These are phyloP conservation scores for Pseudogymnoascus sp. DNA, from an alignment of 2,329 filamentous ascomycete genomes.

Conservation along the genomic window DNA sequence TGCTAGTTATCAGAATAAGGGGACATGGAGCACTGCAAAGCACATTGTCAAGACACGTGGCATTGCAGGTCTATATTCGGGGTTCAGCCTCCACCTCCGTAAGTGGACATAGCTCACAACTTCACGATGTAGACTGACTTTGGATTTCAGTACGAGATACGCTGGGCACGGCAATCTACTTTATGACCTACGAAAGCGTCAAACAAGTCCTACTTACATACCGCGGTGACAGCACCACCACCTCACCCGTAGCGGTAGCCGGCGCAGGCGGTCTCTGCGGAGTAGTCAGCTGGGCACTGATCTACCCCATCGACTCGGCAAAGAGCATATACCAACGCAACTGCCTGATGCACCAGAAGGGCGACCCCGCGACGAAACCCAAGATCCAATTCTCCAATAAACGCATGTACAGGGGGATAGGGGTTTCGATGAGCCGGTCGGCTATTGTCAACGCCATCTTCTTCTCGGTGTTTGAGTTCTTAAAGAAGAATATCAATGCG, in stretches of 20 bases:
- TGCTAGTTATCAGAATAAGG: constrained; percentile 67
- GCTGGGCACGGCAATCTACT: constrained; percentile 76
- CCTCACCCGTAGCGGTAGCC: constrained; percentile 70
- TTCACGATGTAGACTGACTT: constrained; percentile 13
- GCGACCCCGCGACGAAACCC: constrained; percentile 57
- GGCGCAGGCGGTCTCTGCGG: constrained; percentile 74
- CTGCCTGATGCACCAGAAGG: constrained; percentile 60
- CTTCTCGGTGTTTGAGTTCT: constrained; percentile 79
- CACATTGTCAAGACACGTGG: constrained; percentile 72
- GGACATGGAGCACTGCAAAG: constrained; percentile 65
- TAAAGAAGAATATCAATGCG: constrained; percentile 52
- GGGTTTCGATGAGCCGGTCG: constrained; percentile 74
- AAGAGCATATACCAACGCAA: constrained; percentile 83
- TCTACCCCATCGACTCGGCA: constrained; percentile 63
- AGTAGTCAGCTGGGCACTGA: constrained; percentile 70
- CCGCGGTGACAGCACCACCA: constrained; percentile 62
- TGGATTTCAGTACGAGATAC: constrained; percentile 61
- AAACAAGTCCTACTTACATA: constrained; percentile 75
- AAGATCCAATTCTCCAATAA: constrained; percentile 71
- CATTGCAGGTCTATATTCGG: constrained; percentile 66
- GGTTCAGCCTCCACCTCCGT: constrained; percentile 71
- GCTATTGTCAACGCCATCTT: constrained; percentile 82
- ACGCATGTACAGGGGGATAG: constrained; percentile 74
- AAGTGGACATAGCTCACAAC: constrained; percentile 30
- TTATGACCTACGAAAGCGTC: constrained; percentile 80